Evolutionary conservation across 192 early-diverging fungal genomes (phyloP), one percentile per base, ranked within the genome.

Genomic region (Allomyces javanicus): DNA sequence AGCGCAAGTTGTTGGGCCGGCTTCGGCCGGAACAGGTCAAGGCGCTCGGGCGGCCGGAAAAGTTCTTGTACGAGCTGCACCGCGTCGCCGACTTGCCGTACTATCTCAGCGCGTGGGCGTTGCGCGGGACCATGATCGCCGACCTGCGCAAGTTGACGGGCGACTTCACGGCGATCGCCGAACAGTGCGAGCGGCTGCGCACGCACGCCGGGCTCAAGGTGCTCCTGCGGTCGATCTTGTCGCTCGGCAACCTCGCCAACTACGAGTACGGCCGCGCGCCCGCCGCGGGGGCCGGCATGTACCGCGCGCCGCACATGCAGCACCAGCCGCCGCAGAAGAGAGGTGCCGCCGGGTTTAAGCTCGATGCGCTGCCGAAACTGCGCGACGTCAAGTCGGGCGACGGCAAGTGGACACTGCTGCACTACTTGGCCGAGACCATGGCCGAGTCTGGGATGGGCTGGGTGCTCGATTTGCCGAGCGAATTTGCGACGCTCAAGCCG

Each of bases 381-480:
- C 71, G 72, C 64, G 82, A 83, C 66, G 78, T 83, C 19, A 83
- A 83, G 69, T 75, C 72, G 25, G 74, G 74, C 25, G 82, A 83
- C 64, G 80, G 80, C 9, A 78, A 78, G 58, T 80, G 76, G 75
- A 79, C 71, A 44, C 66, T 83, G 62, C 75, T 83, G 77, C 79
- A 69, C 44, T 80, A 79, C 44, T 65, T 83, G 64, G 80, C 78
- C 9, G 82, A 81, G 25, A 77, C 25, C 64, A 64, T 22, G 19
- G 19, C 45, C 64, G 5, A 67, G 50, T 69, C 26, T 4, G 55
- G 22, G 61, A 66, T 21, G 70, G 64, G 23, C 67, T 17, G 71
- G 69, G 73, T 78, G 3, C 68, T 80, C 61, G 72, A 72, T 21
- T 61, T 78, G n/a, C 68, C 77, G 10, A 12, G 21, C 21, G 72